Base-by-base conservation (phyloP, 345 rosid species). In the Luvunga scandens region DNA sequence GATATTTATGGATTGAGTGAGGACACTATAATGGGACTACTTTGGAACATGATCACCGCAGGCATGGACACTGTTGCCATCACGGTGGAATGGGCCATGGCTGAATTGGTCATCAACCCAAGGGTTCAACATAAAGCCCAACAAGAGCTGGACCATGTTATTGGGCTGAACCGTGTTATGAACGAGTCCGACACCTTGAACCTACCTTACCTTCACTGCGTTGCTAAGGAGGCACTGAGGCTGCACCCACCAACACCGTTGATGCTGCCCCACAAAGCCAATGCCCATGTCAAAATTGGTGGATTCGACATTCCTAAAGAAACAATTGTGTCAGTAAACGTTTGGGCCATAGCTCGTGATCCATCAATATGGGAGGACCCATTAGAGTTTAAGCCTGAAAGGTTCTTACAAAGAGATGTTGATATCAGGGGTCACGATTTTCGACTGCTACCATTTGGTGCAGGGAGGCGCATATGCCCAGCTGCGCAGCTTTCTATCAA, bases 1-100 rank as follows among this genome's bases (percentile, higher is more conserved):
- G 79, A 72, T 19, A 59, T 74, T 22, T 77, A 76, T 50, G 79
- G 76, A 10, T 81, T 79, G 5, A 50, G 79, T 38, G 81, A 84
- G 25, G 87, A 85, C 78, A 88, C 90, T 0, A 82, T 86, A 1
- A 80, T 81, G 2, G 86, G 86, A 55, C 48, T 88, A 2, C 81
- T 88, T 12, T 90, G 90, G 92, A 81, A 88, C 83, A 88, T 86
- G 88, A 83, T 85, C 61, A 79, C 83, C 2, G 88, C 88, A 1
- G 86, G 92, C 22, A 79, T 82, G 70, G 87, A 86, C 77, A 88
- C 92, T 30, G 77, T 82, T 7, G 82, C 85, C 0, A 81, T 86
- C 53, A 42, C 82, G 38, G 81, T 78, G 13, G 91, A 85, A 78
- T 88, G 91, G 91, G 87, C 87, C 4, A 85, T 86, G 84, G 85